Conservation (phyloP, 495 filamentous ascomycete species). For the Penicillium mononematosum region DNA sequence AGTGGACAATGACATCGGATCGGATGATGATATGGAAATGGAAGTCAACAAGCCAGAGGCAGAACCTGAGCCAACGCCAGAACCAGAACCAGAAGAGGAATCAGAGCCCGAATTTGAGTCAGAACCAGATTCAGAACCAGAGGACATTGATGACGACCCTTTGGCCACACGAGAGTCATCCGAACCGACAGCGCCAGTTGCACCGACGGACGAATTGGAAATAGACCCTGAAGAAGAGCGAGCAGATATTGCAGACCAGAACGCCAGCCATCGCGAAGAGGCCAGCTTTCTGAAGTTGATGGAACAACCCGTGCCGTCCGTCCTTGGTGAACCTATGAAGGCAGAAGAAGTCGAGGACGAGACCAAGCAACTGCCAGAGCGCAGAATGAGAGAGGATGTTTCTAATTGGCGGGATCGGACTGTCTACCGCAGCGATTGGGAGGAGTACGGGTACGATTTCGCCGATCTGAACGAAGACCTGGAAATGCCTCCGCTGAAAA, state of each 20-base stretch:
- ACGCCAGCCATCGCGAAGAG: constrained; percentile 55
- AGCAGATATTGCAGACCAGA: constrained; percentile 53
- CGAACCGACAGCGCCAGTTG: constrained; percentile 9
- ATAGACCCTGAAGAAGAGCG: constrained; percentile 47
- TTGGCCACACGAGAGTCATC: background rate
- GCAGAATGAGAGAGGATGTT: constrained; percentile 33
- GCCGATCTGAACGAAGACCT: constrained; percentile 35
- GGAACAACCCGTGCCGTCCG: constrained; percentile 23
- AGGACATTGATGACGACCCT: background rate
- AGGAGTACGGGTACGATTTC: constrained; percentile 39
- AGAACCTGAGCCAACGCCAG: background rate
- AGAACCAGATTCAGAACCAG: background rate
- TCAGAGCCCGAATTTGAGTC: constrained; percentile 16
- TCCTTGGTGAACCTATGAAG: constrained; percentile 13
- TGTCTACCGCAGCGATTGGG: constrained; percentile 51
- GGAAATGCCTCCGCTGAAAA: constrained; percentile 34
- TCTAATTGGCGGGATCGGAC: constrained; percentile 47
- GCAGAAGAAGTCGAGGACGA: constrained; percentile 20
- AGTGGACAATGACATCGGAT: background rate
- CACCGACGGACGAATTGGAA: constrained; percentile 17
- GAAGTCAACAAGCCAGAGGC: background rate
- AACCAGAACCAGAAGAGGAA: constrained; percentile 8
- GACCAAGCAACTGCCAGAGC: constrained; percentile 21
- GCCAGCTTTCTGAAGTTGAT: constrained; percentile 54
- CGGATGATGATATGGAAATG: background rate